Conservation (phyloP, 2,329 filamentous ascomycete species). For the Colletotrichum eleusines region DNA sequence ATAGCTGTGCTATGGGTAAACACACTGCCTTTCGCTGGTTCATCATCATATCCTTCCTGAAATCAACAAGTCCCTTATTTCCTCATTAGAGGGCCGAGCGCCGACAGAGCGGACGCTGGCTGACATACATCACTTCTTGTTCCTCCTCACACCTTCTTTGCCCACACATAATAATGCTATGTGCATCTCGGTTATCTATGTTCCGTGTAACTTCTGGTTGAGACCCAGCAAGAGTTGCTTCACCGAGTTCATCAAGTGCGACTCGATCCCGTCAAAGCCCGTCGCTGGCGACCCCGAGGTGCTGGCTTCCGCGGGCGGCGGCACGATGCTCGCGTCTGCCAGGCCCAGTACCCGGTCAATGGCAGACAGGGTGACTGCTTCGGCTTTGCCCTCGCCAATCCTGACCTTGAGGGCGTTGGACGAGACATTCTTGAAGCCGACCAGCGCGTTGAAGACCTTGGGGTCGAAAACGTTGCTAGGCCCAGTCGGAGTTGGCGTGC, state of each 20-base stretch:
- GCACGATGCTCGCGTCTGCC: slow-evolving; percentile 57
- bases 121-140: slow-evolving; percentile 3
- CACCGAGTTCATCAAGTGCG: slow-evolving; percentile 56
- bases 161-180: not conserved
- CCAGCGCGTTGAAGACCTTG: slow-evolving; percentile 56
- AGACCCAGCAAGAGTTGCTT: slow-evolving; percentile 55
- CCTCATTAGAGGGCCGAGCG: not conserved
- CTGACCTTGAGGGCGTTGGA: slow-evolving; percentile 56
- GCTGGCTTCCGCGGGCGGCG: slow-evolving; percentile 44
- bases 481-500: slow-evolving; percentile 43
- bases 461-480: slow-evolving; percentile 48
- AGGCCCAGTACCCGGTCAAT: slow-evolving; percentile 64
- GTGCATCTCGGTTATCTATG: slow-evolving; percentile 1
- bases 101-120: slow-evolving; percentile 7
- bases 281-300: slow-evolving; percentile 28
- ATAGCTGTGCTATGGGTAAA: slow-evolving; percentile 23
- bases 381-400: slow-evolving; percentile 57
- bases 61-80: slow-evolving; percentile 5
- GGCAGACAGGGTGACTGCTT: slow-evolving; percentile 62
- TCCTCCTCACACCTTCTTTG: not conserved
- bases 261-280: slow-evolving; percentile 56
- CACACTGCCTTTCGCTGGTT: slow-evolving; percentile 31
- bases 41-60: slow-evolving; percentile 37
- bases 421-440: slow-evolving; percentile 61
- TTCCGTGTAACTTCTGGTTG: slow-evolving; percentile 52